Percentiles rank a stretch among this genome's conserved stretches.
Conservation (phyloP, 495 filamentous ascomycete genomes). For the Clavariopsis aquatica region DNA sequence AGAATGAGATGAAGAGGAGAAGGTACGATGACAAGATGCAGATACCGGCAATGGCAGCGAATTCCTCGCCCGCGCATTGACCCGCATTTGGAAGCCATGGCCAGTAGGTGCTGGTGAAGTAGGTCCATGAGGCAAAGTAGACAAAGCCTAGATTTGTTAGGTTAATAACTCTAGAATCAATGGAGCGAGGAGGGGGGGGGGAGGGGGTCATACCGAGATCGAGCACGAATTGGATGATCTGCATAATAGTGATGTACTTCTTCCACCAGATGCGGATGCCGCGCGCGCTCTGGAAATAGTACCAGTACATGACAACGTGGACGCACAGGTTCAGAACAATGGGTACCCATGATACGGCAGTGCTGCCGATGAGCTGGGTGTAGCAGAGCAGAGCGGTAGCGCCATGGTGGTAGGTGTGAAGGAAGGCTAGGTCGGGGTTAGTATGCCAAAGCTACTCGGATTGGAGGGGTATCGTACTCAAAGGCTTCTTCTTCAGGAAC, state of each 20-base stretch:
- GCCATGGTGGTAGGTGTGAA: constrained; percentile 85
- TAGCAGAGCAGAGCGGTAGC: constrained; percentile 84
- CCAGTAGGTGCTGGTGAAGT: constrained; percentile 83
- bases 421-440: constrained; percentile 62
- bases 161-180: too few relatives aligned
- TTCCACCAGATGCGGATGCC: constrained; percentile 88
- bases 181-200: neutral
- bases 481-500: constrained; percentile 83
- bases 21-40: constrained; percentile 91
- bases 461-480: constrained; percentile 55
- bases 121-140: constrained; percentile 51
- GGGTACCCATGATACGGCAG: constrained; percentile 76
- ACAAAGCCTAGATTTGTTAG: constrained; percentile 50
- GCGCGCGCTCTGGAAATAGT: constrained; percentile 83
- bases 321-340: constrained; percentile 77
- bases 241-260: constrained; percentile 83
- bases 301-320: constrained; percentile 71
- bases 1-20: constrained; percentile 98
- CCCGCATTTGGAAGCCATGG: constrained; percentile 77
- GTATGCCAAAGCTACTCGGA: neutral
- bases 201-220: constrained; percentile 64
- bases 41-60: constrained; percentile 91
- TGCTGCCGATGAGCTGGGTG: constrained; percentile 76
- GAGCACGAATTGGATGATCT: constrained; percentile 80
- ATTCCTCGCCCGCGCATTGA: constrained; percentile 93